Base-by-base conservation (phyloP, 139 green algal genomes). In the Dunaliella primolecta region DNA sequence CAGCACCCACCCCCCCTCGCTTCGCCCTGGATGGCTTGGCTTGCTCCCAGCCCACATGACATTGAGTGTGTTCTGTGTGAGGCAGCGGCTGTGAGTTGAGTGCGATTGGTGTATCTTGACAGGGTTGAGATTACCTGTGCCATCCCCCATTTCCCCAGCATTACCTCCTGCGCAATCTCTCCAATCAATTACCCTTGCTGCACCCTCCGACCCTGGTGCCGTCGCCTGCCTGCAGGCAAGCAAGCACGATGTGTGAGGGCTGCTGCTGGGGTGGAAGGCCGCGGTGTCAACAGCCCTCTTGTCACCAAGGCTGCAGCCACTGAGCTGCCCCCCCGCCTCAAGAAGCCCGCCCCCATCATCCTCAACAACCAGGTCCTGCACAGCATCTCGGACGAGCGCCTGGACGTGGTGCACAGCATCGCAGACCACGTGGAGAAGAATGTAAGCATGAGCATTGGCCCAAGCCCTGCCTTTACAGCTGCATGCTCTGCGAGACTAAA, bases 331-430 rank as follows among this genome's bases (percentile, higher is more conserved):
- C 37, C 78, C 36, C 37, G 23, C 0, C 64, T 29, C 33, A 80
- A 70, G 80, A 82, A 87, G 74, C 32, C 83, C 25, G 86, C 88
- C 24, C 93, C 93, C 35, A 93, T 94, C 71, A 93, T 96, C 80
- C 82, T 96, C 82, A 88, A 96, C 82, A 89, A 88, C 70, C 93
- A 96, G 85, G 86, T 96, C 21, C 80, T 92, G 38, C 94, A 97
- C 90, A 93, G 86, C 81, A 89, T 96, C 32, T 93, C 90, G 0
- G 3, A 83, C n/a, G 87, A 96, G 88, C 87, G 89, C 2, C 90
- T 95, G 31, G 94, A 97, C 74, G 75, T 96, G 15, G 89, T 96
- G 1, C 36, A 88, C 25, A 89, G 86, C 55, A 83, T 97, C 72
- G 87, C 92, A 3, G 79, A 87, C 3, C 93, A 93, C 83, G 70